Evolutionary conservation across 108 stramenopile species (phyloP), one percentile per base, ranked within the genome.

Genomic region (Cyclotella choctawhatcheeana): DNA sequence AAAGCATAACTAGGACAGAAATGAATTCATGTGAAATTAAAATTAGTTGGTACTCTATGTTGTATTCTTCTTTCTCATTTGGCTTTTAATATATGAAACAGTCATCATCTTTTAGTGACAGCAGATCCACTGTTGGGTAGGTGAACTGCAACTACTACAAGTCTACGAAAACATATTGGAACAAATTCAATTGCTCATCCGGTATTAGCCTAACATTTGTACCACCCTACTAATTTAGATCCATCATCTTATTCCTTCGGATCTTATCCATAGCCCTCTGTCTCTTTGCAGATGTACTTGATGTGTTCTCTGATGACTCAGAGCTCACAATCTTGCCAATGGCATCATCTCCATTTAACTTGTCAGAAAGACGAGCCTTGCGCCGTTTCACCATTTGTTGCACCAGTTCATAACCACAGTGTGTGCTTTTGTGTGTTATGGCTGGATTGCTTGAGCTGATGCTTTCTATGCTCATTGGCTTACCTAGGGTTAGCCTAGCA

Each of bases 301-400:
- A n/a, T 4, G 47, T 48, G 4, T 10, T 48, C 47, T 8, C 47
- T 48, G 4, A 10, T n/a, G 47, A 17, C 18, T n/a, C 47, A 48
- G 17, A 8, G 18, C 47, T 48, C 17, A 4, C 16, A 17, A n/a
- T 48, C 4, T n/a, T 48, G 8, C 18, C 47, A n/a, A n/a, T 48
- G 16, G 8, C n/a, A n/a, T 48, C 47, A n/a, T n/a, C n/a, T n/a
- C n/a, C n/a, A n/a, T n/a, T n/a, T 4, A 48, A 4, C 4, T 48
- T 48, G n/a, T 8, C 4, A n/a, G 55, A 8, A 2, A 56, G 10
- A 18, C 55, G 55, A 56, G 55, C 55, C 29, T 56, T 56, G 55
- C 55, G 55, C 3, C 55, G 27, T 56, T 56, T 56, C 55, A 56
- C 55, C 30, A 30, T 30, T 1, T 29, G 30, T 1, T 27, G 4